Percentiles rank a stretch among this genome's conserved stretches.
Evolutionary conservation across 2,329 filamentous ascomycete species (phyloP).

Genomic region (Paecilomyces formosus): DNA sequence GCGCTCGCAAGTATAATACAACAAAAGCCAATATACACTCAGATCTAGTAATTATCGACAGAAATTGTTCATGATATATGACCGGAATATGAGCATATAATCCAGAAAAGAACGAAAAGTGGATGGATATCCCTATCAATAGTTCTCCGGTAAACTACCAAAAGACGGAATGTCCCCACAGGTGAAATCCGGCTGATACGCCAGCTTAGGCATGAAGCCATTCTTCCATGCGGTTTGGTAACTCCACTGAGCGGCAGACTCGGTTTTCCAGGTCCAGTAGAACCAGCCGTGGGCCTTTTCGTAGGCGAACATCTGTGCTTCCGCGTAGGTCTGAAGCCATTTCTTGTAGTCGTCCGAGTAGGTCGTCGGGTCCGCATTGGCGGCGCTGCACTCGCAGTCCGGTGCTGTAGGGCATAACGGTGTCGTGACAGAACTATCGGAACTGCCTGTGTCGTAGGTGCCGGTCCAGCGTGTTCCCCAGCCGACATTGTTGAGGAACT

Average conservation of each 20-base stretch:
- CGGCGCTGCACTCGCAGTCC: constrained; percentile 65
- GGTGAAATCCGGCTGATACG: constrained; percentile 63
- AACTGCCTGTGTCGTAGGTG: constrained; percentile 46
- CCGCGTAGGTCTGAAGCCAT: constrained; percentile 82
- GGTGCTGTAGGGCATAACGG: constrained; percentile 65
- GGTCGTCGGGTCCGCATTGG: constrained; percentile 63
- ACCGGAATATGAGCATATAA: neutral
- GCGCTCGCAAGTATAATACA: neutral
- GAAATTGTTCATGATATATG: no score
- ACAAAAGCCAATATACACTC: neutral
- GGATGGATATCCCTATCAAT: constrained; percentile 18
- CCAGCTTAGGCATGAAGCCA: constrained; percentile 69
- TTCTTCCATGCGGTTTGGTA: constrained; percentile 56
- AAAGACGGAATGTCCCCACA: constrained; percentile 50
- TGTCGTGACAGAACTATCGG: constrained; percentile 54
- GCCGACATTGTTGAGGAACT: constrained; percentile 81
- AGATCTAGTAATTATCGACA: no score
- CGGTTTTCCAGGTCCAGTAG: constrained; percentile 98
- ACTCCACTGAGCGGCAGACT: constrained; percentile 82
- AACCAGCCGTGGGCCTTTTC: constrained; percentile 96
- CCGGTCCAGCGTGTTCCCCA: constrained; percentile 89
- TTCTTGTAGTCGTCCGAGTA: constrained; percentile 73
- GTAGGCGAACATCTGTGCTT: constrained; percentile 93
- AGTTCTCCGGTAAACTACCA: constrained; percentile 34
- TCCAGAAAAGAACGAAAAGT: neutral